Base-by-base conservation (phyloP, 2,329 filamentous ascomycete species). In the Botrytis elliptica region DNA sequence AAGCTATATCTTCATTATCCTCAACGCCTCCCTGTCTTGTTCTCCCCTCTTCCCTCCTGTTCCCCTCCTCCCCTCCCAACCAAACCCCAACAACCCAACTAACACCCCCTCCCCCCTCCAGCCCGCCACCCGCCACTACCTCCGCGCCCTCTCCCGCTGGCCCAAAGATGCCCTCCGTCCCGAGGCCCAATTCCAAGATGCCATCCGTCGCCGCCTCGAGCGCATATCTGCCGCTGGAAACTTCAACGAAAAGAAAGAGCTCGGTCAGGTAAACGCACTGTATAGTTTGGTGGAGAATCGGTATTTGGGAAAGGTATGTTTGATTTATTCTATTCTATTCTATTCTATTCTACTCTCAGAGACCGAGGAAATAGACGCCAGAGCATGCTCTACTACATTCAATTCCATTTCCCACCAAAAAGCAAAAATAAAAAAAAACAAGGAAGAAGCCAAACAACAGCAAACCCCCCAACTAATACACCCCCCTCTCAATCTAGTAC, bases 91-190 rank as follows among this genome's bases (percentile, higher is more conserved):
- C 55, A 20, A 42, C 38, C 73, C 3, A 14, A 38, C 36, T 29
- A 20, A 38, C 60, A n/a, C 46, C n/a, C 40, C 57, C 33, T 40
- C 16, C 25, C 25, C 52, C 49, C 57, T 29, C 49, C 52, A 88
- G 86, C 80, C 83, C 78, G 83, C 82, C 55, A 83, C 84, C 75
- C 83, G 82, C 77, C 85, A 86, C 77, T 84, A 87, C 82, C 83
- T 85, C 63, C 84, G 85, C 71, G 85, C 85, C 42, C 83, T 89
- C 72, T 83, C 85, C 73, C 85, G 85, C 76, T 92, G 90, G 90
- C 90, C 90, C 64, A 87, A 87, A 78, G 90, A 92, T 79, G 83
- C 84, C 74, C 85, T 92, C 63, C 88, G 90, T 0, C 90, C 90
- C 12, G 86, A 90, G 74, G 85, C 87, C 80, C 89, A 91, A 80